Conservation (phyloP, 257 asterid genomes). For the Solanum phureja region DNA sequence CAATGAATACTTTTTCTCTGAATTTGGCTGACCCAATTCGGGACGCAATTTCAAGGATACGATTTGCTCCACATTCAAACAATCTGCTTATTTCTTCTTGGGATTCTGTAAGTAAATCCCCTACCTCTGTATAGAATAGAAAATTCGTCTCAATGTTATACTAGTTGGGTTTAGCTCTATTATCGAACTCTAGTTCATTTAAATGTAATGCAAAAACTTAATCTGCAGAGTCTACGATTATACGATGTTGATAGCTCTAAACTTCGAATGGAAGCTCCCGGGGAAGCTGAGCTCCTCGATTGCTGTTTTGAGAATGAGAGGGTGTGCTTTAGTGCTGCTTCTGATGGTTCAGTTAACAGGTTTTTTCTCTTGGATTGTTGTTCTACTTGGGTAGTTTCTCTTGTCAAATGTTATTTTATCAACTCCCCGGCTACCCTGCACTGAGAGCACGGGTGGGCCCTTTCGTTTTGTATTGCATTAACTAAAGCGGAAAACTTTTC, state of each 20-base stretch:
- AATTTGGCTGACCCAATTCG: conserved; percentile 38
- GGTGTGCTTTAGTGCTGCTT: conserved; percentile 46
- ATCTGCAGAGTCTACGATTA: conserved; percentile 62
- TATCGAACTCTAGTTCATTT: not conserved
- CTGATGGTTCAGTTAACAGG: conserved; percentile 82
- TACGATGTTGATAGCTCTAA: conserved; percentile 56
- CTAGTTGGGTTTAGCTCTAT: not conserved
- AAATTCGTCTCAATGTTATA: not conserved
- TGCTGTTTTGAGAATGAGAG: conserved; percentile 66
- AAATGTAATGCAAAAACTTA: not conserved
- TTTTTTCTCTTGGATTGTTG: conserved; percentile 3
- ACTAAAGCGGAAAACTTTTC: not conserved
- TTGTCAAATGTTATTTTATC: not conserved
- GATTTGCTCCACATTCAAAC: conserved; percentile 64
- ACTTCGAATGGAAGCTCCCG: conserved; percentile 49
- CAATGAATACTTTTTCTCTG: conserved; percentile 36
- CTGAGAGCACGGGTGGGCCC: not conserved
- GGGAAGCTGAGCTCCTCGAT: conserved; percentile 47
- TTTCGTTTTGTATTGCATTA: not conserved
- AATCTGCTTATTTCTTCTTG: conserved; percentile 74
- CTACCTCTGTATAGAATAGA: not conserved
- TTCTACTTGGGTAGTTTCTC: not conserved
- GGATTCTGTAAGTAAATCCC: conserved; percentile 55
- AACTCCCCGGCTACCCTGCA: not conserved
- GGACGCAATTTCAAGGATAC: conserved; percentile 74